Percentiles rank a stretch among this genome's conserved stretches.
Evolutionary conservation across 2,329 filamentous ascomycete species (phyloP).

Genomic region (Fusarium haematococcum): DNA sequence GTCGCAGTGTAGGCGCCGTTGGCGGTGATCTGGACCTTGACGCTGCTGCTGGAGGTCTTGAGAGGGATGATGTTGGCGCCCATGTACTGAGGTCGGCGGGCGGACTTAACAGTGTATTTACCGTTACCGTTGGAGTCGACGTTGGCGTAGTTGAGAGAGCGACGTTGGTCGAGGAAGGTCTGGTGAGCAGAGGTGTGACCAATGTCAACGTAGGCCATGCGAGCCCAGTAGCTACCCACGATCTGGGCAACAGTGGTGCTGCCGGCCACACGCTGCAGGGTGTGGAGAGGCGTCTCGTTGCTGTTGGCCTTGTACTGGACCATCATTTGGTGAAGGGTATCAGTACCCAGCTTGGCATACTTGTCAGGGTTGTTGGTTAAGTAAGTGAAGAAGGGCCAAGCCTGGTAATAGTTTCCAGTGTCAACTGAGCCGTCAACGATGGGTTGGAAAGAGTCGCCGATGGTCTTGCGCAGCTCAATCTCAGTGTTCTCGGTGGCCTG

Average conservation of each 20-base stretch:
- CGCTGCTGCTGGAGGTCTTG: conserved; percentile 45
- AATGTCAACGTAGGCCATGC: conserved; percentile 65
- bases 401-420: conserved; percentile 62
- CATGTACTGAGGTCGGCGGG: conserved; percentile 60
- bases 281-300: conserved; percentile 62
- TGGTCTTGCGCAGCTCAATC: conserved; percentile 57
- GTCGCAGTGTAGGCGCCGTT: conserved; percentile 53
- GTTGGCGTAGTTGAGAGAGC: conserved; percentile 56
- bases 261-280: conserved; percentile 53
- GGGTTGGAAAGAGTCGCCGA: conserved; percentile 59
- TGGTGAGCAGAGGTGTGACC: conserved; percentile 55
- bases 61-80: conserved; percentile 61
- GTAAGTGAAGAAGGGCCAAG: conserved; percentile 63
- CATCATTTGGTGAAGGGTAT: conserved; percentile 57
- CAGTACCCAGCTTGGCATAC: conserved; percentile 52
- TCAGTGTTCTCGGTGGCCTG: conserved; percentile 51
- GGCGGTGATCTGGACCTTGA: conserved; percentile 49
- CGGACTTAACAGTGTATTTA: conserved; percentile 55
- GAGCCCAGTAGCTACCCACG: conserved; percentile 62
- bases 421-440: conserved; percentile 57
- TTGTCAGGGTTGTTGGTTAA: conserved; percentile 60
- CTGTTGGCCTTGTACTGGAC: conserved; percentile 55
- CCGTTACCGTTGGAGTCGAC: conserved; percentile 52
- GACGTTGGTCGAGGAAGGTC: conserved; percentile 51
- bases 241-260: conserved; percentile 51